phyloP scores from a whole-genome alignment of 2,329 filamentous ascomycete genomes.

The Chaetomiaceae sp. region DNA sequence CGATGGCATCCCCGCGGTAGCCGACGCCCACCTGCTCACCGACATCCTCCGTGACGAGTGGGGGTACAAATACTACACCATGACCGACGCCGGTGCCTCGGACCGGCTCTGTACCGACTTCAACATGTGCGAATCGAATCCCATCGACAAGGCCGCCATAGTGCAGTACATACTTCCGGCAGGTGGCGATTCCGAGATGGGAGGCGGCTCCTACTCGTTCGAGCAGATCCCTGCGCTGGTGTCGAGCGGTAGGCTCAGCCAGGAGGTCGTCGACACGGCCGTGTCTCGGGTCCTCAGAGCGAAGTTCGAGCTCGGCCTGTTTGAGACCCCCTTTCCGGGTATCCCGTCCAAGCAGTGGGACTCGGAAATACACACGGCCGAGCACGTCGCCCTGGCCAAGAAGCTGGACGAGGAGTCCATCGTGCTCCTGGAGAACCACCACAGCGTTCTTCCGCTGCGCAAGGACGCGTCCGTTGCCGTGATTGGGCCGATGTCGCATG shows the following conservation, averaged over 20 bases:
- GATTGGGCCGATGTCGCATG: conserved; percentile 69
- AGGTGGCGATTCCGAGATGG: conserved; percentile 71
- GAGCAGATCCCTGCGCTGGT: conserved; percentile 60
- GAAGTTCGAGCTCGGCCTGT: conserved; percentile 65
- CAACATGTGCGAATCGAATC: conserved; percentile 53
- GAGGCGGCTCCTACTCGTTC: conserved; percentile 66
- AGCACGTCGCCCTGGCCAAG: conserved; percentile 52
- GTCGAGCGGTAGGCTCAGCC: conserved; percentile 52
- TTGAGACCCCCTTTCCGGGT: conserved; percentile 61
- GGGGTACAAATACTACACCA: conserved; percentile 65
- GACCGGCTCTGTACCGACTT: conserved; percentile 61
- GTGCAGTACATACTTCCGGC: conserved; percentile 56
- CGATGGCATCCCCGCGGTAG: conserved; percentile 62
- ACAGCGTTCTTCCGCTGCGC: conserved; percentile 46
- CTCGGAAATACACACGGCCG: conserved; percentile 55
- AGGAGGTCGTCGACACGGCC: conserved; percentile 56
- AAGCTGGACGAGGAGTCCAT: conserved; percentile 60
- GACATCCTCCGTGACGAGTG: conserved; percentile 65
- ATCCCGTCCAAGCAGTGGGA: conserved; percentile 49
- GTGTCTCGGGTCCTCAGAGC: conserved; percentile 59
- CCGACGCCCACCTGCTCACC: conserved; percentile 59
- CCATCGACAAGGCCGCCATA: conserved; percentile 55
- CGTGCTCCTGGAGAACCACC: conserved; percentile 54
- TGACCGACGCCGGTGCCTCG: conserved; percentile 61
- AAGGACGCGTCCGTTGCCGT: conserved; percentile 65